These are phyloP conservation scores for Vachellia pachyceras DNA, from an alignment of 306 rosid species.

Conservation along the genomic window DNA sequence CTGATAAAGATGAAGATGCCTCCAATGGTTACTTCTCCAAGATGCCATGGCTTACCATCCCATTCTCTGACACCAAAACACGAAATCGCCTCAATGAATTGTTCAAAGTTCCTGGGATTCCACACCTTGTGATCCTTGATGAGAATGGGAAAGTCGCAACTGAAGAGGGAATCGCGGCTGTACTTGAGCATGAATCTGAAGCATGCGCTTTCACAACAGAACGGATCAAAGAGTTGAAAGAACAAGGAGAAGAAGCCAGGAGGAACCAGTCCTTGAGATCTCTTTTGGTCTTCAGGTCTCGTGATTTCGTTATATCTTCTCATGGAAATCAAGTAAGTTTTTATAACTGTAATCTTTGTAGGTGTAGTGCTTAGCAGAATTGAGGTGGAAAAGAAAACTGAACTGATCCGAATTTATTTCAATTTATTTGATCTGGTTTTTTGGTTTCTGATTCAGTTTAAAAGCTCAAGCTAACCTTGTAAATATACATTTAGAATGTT, in stretches of 20 bases:
- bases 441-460: background rate
- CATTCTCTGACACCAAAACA: conserved; percentile 64
- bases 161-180: conserved; percentile 43
- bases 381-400: too few relatives aligned
- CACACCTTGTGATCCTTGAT: conserved; percentile 60
- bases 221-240: conserved; percentile 55
- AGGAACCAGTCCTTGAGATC: conserved; percentile 61
- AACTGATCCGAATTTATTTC: too few relatives aligned
- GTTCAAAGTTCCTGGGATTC: conserved; percentile 67
- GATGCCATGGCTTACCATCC: conserved; percentile 88
- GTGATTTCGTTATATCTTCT: conserved; percentile 66
- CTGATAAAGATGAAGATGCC: conserved; percentile 62
- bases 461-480: too few relatives aligned
- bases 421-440: too few relatives aligned
- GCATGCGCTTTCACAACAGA: conserved; percentile 61
- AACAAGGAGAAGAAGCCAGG: conserved; percentile 56
- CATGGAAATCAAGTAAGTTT: conserved; percentile 55
- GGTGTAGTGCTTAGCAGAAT: too few relatives aligned
- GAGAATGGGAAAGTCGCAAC: conserved; percentile 60
- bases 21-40: conserved; percentile 66
- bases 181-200: conserved; percentile 59
- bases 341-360: too few relatives aligned
- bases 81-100: conserved; percentile 48
- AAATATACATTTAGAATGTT: too few relatives aligned
- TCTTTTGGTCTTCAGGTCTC: conserved; percentile 52